Conservation (phyloP, 495 filamentous ascomycete genomes). For the Staphylotrichum tortipilum region DNA sequence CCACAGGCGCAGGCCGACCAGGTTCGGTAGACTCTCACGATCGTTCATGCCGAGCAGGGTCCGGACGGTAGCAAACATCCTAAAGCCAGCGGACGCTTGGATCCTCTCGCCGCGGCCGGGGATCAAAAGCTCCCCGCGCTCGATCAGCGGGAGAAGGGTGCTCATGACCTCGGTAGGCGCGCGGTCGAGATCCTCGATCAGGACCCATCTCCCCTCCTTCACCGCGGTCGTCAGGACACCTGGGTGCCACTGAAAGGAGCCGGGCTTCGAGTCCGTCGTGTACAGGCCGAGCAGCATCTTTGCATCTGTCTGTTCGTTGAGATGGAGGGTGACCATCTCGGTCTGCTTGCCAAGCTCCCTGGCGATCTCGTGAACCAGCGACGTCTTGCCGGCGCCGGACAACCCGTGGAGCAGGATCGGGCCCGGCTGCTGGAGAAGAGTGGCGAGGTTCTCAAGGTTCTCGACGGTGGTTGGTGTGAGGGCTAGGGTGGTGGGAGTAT, state of each 20-base stretch:
- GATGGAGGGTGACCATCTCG: conserved; percentile 79
- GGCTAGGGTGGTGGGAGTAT: conserved; percentile 49
- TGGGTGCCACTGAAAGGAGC: conserved; percentile 85
- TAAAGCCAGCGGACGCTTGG: conserved; percentile 72
- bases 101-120: conserved; percentile 79
- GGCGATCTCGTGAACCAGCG: conserved; percentile 74
- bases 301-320: conserved; percentile 95
- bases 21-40: conserved; percentile 48
- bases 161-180: conserved; percentile 94
- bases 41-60: conserved; percentile 64
- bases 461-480: conserved; percentile 58
- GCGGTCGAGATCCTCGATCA: conserved; percentile 93
- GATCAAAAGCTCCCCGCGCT: conserved; percentile 76
- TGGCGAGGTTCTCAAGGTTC: conserved; percentile 63
- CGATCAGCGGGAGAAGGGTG: conserved; percentile 81
- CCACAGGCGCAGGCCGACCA: conserved; percentile 82
- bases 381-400: conserved; percentile 85
- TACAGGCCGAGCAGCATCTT: conserved; percentile 94
- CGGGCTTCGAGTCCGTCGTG: conserved; percentile 71
- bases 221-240: conserved; percentile 92
- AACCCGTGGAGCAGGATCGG: conserved; percentile 77
- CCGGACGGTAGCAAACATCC: conserved; percentile 83
- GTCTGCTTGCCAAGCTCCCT: conserved; percentile 60
- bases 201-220: conserved; percentile 85
- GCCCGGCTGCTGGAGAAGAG: conserved; percentile 50